Conservation (phyloP, 1,284 basidiomycete species). For the Microbotryum silenes-acaulis region DNA sequence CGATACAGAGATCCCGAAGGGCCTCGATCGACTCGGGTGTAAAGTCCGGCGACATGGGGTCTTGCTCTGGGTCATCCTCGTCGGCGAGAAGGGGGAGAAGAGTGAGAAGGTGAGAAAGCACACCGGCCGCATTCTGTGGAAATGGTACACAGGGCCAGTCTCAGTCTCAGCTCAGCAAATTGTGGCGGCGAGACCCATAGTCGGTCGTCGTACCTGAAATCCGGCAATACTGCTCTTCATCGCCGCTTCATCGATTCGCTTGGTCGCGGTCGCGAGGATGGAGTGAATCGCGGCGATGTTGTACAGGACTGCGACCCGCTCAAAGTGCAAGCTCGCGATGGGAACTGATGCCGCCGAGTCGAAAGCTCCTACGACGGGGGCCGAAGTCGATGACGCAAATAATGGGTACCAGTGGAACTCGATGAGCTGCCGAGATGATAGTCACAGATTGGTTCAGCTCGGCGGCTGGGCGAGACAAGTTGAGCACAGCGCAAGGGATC, state of each 20-base stretch:
- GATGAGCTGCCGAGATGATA: conserved; percentile 54
- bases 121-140: conserved; percentile 64
- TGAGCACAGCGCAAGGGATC: no score
- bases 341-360: conserved; percentile 40
- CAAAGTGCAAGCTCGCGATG: conserved; percentile 65
- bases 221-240: conserved; percentile 60
- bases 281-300: conserved; percentile 77
- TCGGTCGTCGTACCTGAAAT: conserved; percentile 55
- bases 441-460: background rate
- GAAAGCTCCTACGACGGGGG: conserved; percentile 40
- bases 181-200: background rate
- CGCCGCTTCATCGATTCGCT: conserved; percentile 63
- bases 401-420: conserved; percentile 66
- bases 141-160: background rate
- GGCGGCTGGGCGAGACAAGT: background rate
- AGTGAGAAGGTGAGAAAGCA: conserved; percentile 57
- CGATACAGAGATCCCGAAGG: conserved; percentile 72
- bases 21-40: conserved; percentile 55
- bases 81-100: conserved; percentile 47
- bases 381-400: conserved; percentile 50
- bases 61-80: conserved; percentile 44
- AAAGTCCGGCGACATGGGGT: conserved; percentile 54
- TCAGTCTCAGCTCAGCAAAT: background rate
- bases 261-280: conserved; percentile 57
- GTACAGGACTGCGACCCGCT: conserved; percentile 67